phyloP scores from a whole-genome alignment of 306 rosid species.

The Aeschynomene evenia region DNA sequence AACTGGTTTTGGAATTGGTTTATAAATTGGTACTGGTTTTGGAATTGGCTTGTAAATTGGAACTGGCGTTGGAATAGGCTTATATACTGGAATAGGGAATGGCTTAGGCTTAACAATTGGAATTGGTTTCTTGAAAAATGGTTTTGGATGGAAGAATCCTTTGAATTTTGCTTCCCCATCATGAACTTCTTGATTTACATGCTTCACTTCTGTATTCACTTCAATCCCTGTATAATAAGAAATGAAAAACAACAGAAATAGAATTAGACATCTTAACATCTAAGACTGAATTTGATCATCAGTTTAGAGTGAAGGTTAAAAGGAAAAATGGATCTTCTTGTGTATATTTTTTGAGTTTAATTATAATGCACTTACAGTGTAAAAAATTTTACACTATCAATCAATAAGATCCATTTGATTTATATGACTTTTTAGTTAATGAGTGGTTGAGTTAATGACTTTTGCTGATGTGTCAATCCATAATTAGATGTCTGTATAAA shows the following conservation, averaged over 20 bases:
- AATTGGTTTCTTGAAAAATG: constrained; percentile 6
- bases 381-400: too few relatives aligned
- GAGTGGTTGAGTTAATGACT: too few relatives aligned
- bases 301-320: too few relatives aligned
- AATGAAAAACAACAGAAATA: neutral
- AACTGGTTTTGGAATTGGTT: neutral
- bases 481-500: too few relatives aligned
- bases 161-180: constrained; percentile 45
- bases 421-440: too few relatives aligned
- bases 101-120: neutral
- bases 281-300: too few relatives aligned
- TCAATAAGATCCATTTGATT: too few relatives aligned
- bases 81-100: neutral
- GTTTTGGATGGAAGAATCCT: constrained; percentile 22
- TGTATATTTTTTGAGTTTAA: too few relatives aligned
- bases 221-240: constrained; percentile 18
- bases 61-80: constrained; percentile 2
- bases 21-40: neutral
- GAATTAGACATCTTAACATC: neutral
- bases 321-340: too few relatives aligned
- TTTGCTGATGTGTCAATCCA: too few relatives aligned
- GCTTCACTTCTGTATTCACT: constrained; percentile 21
- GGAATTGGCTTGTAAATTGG: neutral
- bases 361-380: too few relatives aligned
- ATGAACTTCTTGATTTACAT: neutral